A percentile compares a stretch with the other conserved stretches of the same genome.
Conservation (phyloP, 108 stramenopile species). For the Cyclotella kingstonii region DNA sequence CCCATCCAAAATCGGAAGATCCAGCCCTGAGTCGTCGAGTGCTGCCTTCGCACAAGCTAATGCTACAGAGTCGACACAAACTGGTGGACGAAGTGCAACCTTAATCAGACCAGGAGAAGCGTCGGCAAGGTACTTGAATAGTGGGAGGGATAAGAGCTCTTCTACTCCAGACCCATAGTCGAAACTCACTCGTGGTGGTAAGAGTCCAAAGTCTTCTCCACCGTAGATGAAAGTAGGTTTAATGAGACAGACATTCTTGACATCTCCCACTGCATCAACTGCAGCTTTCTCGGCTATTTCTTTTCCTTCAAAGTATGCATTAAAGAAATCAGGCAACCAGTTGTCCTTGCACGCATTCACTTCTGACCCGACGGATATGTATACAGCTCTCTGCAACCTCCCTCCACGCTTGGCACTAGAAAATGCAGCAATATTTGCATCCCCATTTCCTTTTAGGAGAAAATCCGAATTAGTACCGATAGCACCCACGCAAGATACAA, state of each 20-base stretch:
- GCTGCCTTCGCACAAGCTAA: constrained; percentile 58
- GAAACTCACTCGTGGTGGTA: constrained; percentile 69
- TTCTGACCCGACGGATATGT: constrained; percentile 65
- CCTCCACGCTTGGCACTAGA: constrained; percentile 51
- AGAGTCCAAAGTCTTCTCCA: constrained; percentile 59
- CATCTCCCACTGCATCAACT: constrained; percentile 33
- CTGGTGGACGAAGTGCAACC: constrained; percentile 72
- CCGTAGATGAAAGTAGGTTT: constrained; percentile 76
- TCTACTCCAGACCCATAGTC: constrained; percentile 69
- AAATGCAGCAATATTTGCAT: constrained; percentile 47
- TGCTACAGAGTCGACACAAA: constrained; percentile 71
- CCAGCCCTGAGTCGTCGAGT: constrained; percentile 45
- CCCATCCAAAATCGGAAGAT: constrained; percentile 38
- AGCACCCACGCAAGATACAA: constrained; percentile 61
- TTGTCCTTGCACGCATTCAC: constrained; percentile 54
- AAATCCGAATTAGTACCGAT: constrained; percentile 51
- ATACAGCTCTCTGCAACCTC: constrained; percentile 54
- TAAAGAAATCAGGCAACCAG: constrained; percentile 57
- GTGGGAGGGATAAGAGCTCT: constrained; percentile 49
- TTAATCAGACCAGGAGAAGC: constrained; percentile 68
- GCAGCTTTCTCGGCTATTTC: constrained; percentile 46
- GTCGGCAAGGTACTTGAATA: constrained; percentile 49
- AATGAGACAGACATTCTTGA: constrained; percentile 46
- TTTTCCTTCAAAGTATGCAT: constrained; percentile 67
- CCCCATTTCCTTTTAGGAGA: constrained; percentile 33